Conservation (phyloP, 176 grass and related monocot species). For the Hyparrhenia diplandra region DNA sequence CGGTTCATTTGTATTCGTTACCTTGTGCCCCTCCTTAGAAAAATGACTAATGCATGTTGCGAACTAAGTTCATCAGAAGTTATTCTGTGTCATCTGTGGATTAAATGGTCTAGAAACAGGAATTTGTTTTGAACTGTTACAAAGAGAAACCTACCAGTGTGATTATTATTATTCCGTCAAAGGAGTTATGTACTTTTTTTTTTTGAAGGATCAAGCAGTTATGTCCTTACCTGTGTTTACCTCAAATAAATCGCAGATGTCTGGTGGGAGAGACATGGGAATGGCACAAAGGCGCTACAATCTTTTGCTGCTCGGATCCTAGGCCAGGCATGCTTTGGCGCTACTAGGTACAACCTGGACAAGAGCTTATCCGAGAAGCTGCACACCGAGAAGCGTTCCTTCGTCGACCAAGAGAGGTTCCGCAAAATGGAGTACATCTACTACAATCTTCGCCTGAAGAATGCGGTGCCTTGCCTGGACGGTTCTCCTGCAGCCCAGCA, state of each 20-base stretch:
- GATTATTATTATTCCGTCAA: background rate
- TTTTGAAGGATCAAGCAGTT: no score
- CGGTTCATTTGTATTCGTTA: background rate
- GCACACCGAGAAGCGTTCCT: slow-evolving; percentile 37
- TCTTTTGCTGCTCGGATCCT: slow-evolving; percentile 41
- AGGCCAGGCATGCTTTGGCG: slow-evolving; percentile 66
- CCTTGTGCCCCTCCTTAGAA: background rate
- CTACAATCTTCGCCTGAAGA: slow-evolving; percentile 45
- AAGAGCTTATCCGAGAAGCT: slow-evolving; percentile 58
- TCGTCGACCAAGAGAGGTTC: slow-evolving; percentile 43
- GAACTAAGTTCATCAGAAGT: background rate
- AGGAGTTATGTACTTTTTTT: background rate
- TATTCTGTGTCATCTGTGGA: background rate
- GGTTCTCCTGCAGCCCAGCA: background rate
- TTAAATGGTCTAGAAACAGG: background rate
- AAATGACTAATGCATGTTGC: background rate
- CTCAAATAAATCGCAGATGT: slow-evolving; percentile 35
- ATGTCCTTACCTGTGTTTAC: background rate
- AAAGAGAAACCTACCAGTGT: background rate
- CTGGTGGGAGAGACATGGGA: slow-evolving; percentile 68
- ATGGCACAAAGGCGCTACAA: slow-evolving; percentile 35
- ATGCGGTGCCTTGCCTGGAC: background rate
- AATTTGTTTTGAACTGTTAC: background rate
- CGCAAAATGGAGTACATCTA: slow-evolving; percentile 50
- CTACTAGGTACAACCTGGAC: slow-evolving; percentile 49